phyloP scores from a whole-genome alignment of 345 rosid species.

The rapeseed (Brassica napus) region Da-Ae NC_063452.1:55098501-55099000 shows the following conservation, averaged over 20 bases:
- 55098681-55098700: constrained; percentile 39
- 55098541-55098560: constrained; percentile 12
- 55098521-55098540: constrained; percentile 18
- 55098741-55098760: neutral
- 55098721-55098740: constrained; percentile 20
- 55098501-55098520: constrained; percentile 15
- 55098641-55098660: constrained; percentile 2
- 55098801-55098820: neutral
- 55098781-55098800: neutral
- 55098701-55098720: constrained; percentile 28
- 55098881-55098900: constrained; percentile 12
- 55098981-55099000: constrained; percentile 14
- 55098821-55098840: neutral
- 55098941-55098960: constrained; percentile 15
- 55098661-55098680: neutral
- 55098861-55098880: neutral
- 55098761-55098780: neutral
- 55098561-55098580: constrained; percentile 27
- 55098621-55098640: neutral
- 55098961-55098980: constrained; percentile 27
- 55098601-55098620: neutral
- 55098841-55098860: neutral
- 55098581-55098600: neutral
- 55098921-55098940: constrained; percentile 35
- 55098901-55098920: constrained; percentile 33